Base-by-base conservation (phyloP, 2,329 filamentous ascomycete species). In the Venturia nashicola region DNA sequence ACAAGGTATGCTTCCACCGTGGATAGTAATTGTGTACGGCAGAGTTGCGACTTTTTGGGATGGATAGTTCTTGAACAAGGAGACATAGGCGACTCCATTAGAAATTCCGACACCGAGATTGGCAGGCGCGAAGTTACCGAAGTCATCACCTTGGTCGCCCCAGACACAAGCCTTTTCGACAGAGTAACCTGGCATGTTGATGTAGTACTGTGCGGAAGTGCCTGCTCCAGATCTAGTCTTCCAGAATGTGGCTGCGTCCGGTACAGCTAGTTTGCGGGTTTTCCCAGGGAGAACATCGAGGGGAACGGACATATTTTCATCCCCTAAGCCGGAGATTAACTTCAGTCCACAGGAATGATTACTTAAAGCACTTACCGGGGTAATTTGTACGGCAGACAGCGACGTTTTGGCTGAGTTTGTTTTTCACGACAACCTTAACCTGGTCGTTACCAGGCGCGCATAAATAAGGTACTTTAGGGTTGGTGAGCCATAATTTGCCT, bases 341-440 rank as follows among this genome's bases (percentile, higher is more conserved):
- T 2, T 27, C n/a, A 23, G 27, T 14, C n/a, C 42, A 16, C 9
- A 51, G 23, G 12, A 3, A 11, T 9, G 3, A 5, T 20, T n/a
- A 1, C 14, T 57, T 9, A 36, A 1, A 6, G 73, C 27, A 65
- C 51, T 65, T 72, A 82, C 91, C 93, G 67, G 94, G 94, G 78
- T 99, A 99, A 75, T 97, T 91, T 68, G 94, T 97, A 75, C 91
- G 91, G 85, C 94, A 99, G 69, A 96, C 83, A 55, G 88, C 83
- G 36, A 90, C 87, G 54, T 82, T 77, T 44, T 83, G 72, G 61
- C 76, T 72, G 42, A 97, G 81, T 64, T 87, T 85, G 82, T 96
- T 99, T 75, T 86, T 73, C 66, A 96, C 83, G 65, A 80, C 80
- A 68, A 97, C 83, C 68, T 70, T 74, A 67, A 80, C 75, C 59